phyloP scores from a whole-genome alignment of 371 early-diverging fungal species.

The Apophysomyces elegans region DNA sequence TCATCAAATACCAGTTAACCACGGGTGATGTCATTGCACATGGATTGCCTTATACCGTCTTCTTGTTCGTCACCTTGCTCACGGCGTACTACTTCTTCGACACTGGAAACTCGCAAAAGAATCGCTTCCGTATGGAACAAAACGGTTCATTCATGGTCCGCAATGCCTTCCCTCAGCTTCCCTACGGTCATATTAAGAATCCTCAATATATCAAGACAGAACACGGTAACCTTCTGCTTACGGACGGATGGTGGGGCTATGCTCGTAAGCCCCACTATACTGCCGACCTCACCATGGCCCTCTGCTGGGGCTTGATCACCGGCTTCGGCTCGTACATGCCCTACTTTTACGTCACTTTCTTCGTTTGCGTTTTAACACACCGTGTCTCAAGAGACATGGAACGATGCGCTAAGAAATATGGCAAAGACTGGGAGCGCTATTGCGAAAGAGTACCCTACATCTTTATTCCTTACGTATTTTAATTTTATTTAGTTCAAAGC shows the following conservation, averaged over 20 bases:
- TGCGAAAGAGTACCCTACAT: constrained; percentile 76
- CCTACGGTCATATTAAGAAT: constrained; percentile 69
- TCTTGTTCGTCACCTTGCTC: constrained; percentile 41
- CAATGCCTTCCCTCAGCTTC: constrained; percentile 67
- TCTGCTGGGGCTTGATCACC: constrained; percentile 82
- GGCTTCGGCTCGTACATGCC: constrained; percentile 80
- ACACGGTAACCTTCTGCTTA: constrained; percentile 76
- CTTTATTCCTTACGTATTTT: constrained; percentile 75
- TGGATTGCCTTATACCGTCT: constrained; percentile 43
- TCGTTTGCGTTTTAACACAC: constrained; percentile 78
- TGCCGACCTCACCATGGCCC: constrained; percentile 82
- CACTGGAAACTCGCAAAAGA: constrained; percentile 87
- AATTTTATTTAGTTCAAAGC: constrained; percentile 14
- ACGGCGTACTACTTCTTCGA: constrained; percentile 59
- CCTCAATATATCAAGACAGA: constrained; percentile 78
- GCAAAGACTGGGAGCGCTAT: constrained; percentile 87
- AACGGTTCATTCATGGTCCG: constrained; percentile 62
- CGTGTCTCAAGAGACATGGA: constrained; percentile 84
- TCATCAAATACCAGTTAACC: constrained; percentile 51
- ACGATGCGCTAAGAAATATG: constrained; percentile 86
- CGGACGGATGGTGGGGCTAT: constrained; percentile 88
- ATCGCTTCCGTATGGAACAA: constrained; percentile 84
- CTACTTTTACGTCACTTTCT: constrained; percentile 88
- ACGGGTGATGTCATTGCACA: constrained; percentile 45
- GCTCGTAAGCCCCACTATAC: constrained; percentile 88